These are phyloP conservation scores for Phytophthora megakarya DNA, from an alignment of 352 stramenopile species.

Conservation along the genomic window DNA sequence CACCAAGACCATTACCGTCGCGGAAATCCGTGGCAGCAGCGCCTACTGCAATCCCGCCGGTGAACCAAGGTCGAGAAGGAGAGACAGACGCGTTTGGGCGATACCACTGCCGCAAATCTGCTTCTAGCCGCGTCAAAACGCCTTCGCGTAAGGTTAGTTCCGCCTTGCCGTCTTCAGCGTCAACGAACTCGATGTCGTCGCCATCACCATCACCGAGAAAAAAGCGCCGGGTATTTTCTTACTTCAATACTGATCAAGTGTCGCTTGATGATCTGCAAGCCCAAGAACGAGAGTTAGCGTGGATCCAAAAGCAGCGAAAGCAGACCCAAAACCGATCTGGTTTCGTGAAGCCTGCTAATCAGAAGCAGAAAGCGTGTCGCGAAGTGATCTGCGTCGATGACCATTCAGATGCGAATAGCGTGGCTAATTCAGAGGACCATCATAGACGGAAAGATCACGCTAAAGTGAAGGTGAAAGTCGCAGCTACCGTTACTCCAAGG, in stretches of 20 bases:
- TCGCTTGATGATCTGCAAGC: constrained; percentile 43
- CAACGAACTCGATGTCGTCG: constrained; percentile 1
- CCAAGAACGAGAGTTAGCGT: constrained; percentile 48
- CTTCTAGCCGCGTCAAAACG: background rate
- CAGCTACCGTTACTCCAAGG: background rate
- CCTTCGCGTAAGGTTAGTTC: background rate
- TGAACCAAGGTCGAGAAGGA: constrained; percentile 1
- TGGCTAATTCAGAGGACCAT: background rate
- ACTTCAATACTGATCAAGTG: constrained; percentile 33
- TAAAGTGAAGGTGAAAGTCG: constrained; percentile 1
- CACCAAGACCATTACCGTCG: constrained; percentile 10
- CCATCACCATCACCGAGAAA: constrained; percentile 26
- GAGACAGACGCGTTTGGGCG: constrained; percentile 11
- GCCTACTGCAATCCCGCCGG: background rate
- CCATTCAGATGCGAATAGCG: constrained; percentile 19
- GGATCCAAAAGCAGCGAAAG: constrained; percentile 36
- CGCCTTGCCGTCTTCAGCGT: background rate
- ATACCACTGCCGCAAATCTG: constrained; percentile 26
- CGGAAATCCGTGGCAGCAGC: constrained; percentile 5
- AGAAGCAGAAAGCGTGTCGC: constrained; percentile 14
- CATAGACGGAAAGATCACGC: background rate
- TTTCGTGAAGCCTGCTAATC: background rate
- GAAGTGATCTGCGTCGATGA: constrained; percentile 25
- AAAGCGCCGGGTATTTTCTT: constrained; percentile 18
- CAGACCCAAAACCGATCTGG: constrained; percentile 17